Conservation (phyloP, 345 rosid genomes). For the Gossypium turneri region DNA sequence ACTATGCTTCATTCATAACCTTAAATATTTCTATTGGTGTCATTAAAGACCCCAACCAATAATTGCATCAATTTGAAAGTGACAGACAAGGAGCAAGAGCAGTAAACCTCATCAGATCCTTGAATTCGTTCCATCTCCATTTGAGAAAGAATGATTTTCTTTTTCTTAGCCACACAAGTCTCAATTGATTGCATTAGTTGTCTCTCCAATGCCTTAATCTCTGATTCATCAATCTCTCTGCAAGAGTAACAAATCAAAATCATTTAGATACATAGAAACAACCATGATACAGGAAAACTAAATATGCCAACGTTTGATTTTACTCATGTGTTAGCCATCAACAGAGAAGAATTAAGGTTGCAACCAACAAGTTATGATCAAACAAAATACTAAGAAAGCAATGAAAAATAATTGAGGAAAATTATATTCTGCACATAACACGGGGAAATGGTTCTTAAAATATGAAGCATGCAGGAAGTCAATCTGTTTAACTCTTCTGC, state of each 20-base stretch:
- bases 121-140: constrained; percentile 88
- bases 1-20: constrained; percentile 1
- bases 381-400: not conserved
- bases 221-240: constrained; percentile 93
- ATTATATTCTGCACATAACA: not conserved
- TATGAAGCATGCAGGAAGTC: not conserved
- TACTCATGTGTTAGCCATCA: too few species aligned
- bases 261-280: not conserved
- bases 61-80: not conserved
- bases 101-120: constrained; percentile 78
- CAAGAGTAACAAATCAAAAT: constrained; percentile 7
- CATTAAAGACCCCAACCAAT: not conserved
- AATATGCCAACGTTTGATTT: not conserved
- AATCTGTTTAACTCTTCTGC: not conserved
- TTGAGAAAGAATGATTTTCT: constrained; percentile 78
- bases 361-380: not conserved
- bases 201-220: constrained; percentile 83
- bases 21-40: not conserved
- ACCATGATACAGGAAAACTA: not conserved
- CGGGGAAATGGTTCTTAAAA: not conserved
- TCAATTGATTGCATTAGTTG: constrained; percentile 95
- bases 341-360: not conserved
- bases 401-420: not conserved
- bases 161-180: constrained; percentile 82
- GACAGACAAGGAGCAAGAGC: constrained; percentile 16